Base-by-base conservation (phyloP, 1,139 yeast species). In the Kurtzmaniella natalensis region DNA sequence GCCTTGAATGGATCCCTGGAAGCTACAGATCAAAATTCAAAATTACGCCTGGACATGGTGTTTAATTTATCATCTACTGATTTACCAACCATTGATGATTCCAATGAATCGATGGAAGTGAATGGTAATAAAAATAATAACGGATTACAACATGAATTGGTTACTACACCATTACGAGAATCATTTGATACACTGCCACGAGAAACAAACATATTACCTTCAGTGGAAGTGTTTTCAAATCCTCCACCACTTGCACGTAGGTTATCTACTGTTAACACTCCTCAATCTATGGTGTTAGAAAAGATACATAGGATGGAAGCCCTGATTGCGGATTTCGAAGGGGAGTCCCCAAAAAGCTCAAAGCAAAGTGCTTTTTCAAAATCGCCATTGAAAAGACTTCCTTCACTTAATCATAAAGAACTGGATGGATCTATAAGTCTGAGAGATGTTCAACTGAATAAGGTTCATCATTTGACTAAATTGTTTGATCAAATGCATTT, bases 401-500 rank as follows among this genome's bases (percentile, higher is more conserved):
- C 32, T 7, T 17, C 28, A 3, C 35, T 47, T 25, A 37, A 33
- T 21, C 47, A 41, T 16, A 48, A 44, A 32, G 37, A 37, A 4
- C 44, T 54, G 7, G 52, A 48, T 16, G 18, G 38, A 7, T 44
- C 53, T 3, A 19, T 42, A 3, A 28, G 15, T 37, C 38, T 18
- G 27, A 17, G 13, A 26, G 29, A 26, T 10, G n/a, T 18, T 5
- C 20, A 17, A 16, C 32, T 10, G n/a, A 60, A 50, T 34, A 63
- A 63, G 37, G 94, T 83, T 1, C 70, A 75, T 35, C 79, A 79
- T 44, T 55, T 83, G 37, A 82, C 89, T 0, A 76, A 66, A 40
- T 78, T 76, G 46, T 83, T 82, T 57, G 85, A 84, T 49, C 81
- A 78, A 46, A 72, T 80, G 61, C 92, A 86, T 49, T 80, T 85